phyloP scores from a whole-genome alignment of 257 asterid species.

The Rubia yunnanensis region DNA sequence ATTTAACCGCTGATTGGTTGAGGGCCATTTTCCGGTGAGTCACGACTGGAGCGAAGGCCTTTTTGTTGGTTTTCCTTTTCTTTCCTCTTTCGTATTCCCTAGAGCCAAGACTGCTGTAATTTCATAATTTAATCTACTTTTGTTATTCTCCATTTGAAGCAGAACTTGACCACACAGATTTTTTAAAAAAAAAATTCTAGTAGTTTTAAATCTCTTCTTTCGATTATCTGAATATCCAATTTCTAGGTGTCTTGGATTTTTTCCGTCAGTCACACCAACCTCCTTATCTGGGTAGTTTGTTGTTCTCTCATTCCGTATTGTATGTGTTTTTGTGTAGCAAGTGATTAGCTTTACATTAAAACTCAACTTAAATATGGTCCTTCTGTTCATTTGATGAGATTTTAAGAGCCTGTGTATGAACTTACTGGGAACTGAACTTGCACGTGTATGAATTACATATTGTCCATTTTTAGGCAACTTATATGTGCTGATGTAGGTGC shows the following conservation, averaged over 20 bases:
- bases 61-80: neutral
- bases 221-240: too few relatives aligned
- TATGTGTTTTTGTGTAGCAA: neutral
- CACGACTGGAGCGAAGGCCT: too few relatives aligned
- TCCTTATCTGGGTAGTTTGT: neutral
- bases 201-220: too few relatives aligned
- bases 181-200: too few relatives aligned
- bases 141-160: neutral
- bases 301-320: too few relatives aligned
- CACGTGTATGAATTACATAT: too few relatives aligned
- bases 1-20: neutral
- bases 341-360: neutral
- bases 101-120: neutral
- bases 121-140: neutral
- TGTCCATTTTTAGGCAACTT: too few relatives aligned
- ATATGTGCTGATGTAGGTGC: neutral
- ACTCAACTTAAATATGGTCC: too few relatives aligned
- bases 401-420: too few relatives aligned
- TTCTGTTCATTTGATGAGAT: neutral
- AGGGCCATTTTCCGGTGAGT: neutral
- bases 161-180: neutral
- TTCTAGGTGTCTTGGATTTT: neutral
- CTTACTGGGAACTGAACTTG: neutral
- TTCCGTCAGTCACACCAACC: neutral
- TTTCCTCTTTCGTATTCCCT: too few relatives aligned